phyloP scores from a whole-genome alignment of 148 eudicot genomes.

The Camellia sinensis region DNA sequence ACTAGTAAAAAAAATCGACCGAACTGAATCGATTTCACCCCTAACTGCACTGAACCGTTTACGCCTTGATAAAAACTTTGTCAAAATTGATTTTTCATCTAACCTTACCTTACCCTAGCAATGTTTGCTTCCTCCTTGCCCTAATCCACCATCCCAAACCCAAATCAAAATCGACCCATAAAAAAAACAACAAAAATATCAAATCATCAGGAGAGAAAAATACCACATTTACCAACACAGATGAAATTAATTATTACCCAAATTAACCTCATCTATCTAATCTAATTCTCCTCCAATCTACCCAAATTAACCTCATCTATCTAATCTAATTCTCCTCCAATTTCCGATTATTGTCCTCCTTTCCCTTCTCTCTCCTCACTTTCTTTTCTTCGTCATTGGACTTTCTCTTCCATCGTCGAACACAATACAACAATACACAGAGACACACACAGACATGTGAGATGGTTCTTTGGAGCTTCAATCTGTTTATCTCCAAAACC shows the following conservation, averaged over 20 bases:
- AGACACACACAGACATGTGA: background rate
- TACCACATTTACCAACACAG: slow-evolving; percentile 1
- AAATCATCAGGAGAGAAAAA: background rate
- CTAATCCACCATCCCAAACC: background rate
- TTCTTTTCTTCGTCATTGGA: background rate
- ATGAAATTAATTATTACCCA: background rate
- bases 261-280: too few relatives aligned
- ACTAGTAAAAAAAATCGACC: too few relatives aligned
- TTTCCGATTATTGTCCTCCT: background rate
- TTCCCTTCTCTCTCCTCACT: background rate
- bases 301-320: too few relatives aligned
- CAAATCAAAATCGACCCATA: background rate
- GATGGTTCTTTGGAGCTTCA: background rate
- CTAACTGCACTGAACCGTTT: too few relatives aligned
- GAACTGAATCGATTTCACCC: too few relatives aligned
- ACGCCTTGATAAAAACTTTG: too few relatives aligned
- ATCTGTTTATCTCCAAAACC: background rate
- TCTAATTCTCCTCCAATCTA: too few relatives aligned
- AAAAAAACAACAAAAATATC: too few relatives aligned
- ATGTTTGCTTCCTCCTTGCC: background rate
- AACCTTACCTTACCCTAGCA: background rate
- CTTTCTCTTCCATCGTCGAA: slow-evolving; percentile 12
- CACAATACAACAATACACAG: background rate
- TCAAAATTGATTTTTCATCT: slow-evolving; percentile 5
- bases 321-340: too few relatives aligned